Evolutionary conservation across 169 alveolate genomes (phyloP).

Genomic region (Cryptosporidium viatorum): DNA sequence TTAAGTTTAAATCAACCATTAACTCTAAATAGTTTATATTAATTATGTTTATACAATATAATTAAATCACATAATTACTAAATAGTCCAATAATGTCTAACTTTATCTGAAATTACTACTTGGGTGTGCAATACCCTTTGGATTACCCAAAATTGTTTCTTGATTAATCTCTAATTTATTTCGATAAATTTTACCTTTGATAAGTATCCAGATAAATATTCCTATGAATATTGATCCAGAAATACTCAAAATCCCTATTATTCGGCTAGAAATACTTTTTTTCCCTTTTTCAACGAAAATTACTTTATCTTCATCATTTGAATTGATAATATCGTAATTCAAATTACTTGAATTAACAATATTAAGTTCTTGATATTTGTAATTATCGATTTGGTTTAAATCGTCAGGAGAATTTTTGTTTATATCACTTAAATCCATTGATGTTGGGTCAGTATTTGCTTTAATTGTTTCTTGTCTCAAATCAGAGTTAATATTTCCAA

Average conservation of each 20-base stretch:
- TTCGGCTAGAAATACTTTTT: not conserved
- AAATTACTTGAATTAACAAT: not conserved
- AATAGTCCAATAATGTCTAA: not conserved
- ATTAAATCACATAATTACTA: not conserved
- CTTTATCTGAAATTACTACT: not conserved
- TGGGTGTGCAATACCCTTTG: constrained; percentile 5
- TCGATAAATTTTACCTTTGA: not conserved
- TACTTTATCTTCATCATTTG: not conserved
- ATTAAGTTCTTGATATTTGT: not conserved
- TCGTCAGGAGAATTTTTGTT: not conserved
- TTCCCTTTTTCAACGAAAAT: not conserved
- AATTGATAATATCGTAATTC: not conserved
- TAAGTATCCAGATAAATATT: constrained; percentile 22
- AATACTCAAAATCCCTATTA: constrained; percentile 16
- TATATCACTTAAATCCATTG: constrained; percentile 26
- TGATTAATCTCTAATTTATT: not conserved
- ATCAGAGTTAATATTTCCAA: constrained; percentile 5
- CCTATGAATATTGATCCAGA: constrained; percentile 33
- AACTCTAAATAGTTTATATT: no score
- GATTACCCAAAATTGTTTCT: constrained; percentile 48
- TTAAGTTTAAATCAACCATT: no score
- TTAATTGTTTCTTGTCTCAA: constrained; percentile 5
- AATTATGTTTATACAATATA: not conserved
- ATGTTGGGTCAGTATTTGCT: not conserved
- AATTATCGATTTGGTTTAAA: not conserved